phyloP scores from a whole-genome alignment of 768 basidiomycete species.

The Aureoboletus auriporus region DNA sequence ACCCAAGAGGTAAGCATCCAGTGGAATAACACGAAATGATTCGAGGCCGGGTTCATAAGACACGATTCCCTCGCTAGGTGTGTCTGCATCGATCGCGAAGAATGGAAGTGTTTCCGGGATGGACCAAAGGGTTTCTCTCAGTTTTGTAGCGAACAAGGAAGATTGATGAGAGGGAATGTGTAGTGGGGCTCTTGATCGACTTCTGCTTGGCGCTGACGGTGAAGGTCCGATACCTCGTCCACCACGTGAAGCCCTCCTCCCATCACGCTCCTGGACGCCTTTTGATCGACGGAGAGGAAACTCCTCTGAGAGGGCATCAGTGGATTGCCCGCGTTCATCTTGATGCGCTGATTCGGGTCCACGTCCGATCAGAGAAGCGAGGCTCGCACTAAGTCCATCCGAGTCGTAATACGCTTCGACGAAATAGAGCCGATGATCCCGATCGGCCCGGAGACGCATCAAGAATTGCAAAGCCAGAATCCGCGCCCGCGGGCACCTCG shows the following conservation, averaged over 20 bases:
- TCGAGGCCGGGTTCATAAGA: slow-evolving; percentile 57
- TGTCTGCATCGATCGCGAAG: slow-evolving; percentile 48
- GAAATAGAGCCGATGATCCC: slow-evolving; percentile 83
- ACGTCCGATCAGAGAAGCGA: slow-evolving; percentile 65
- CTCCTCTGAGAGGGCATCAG: slow-evolving; percentile 29
- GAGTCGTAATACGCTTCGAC: slow-evolving; percentile 49
- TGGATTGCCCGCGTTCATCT: slow-evolving; percentile 22
- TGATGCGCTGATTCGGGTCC: slow-evolving; percentile 26
- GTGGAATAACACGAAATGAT: slow-evolving; percentile 51
- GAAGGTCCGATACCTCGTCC: slow-evolving; percentile 46
- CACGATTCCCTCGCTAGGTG: slow-evolving; percentile 62
- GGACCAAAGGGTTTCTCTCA: slow-evolving; percentile 56
- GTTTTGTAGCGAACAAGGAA: slow-evolving; percentile 29
- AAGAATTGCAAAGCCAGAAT: slow-evolving; percentile 80
- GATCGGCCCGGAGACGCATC: slow-evolving; percentile 83
- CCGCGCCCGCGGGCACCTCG: slow-evolving; percentile 55
- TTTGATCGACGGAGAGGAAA: slow-evolving; percentile 40
- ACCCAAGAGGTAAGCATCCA: slow-evolving; percentile 67
- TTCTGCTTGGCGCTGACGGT: slow-evolving; percentile 50
- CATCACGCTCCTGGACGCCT: slow-evolving; percentile 48
- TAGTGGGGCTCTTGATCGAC: slow-evolving; percentile 53
- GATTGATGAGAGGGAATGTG: slow-evolving; percentile 25
- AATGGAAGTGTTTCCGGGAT: slow-evolving; percentile 66
- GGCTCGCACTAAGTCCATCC: slow-evolving; percentile 51
- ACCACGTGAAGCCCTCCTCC: slow-evolving; percentile 43